Percentiles rank a stretch among this genome's conserved stretches.
These are phyloP conservation scores for Vitis labrusca DNA, from an alignment of 164 flowering plant genomes.

Conservation along the genomic window DNA sequence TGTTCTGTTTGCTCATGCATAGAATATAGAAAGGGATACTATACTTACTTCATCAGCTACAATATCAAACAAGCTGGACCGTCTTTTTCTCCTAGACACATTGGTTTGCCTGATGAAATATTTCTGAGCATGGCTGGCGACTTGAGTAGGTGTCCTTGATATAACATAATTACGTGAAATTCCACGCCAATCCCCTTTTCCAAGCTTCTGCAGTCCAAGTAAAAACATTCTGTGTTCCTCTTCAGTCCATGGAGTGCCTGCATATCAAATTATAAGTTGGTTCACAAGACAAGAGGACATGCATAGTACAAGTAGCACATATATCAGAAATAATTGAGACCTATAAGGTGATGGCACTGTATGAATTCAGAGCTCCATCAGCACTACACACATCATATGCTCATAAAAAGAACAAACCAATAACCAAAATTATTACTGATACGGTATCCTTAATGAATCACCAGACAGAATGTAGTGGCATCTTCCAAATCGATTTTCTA, in stretches of 20 bases:
- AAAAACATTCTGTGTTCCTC: conserved; percentile 93
- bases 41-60: conserved; percentile 72
- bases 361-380: not conserved
- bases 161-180: conserved; percentile 84
- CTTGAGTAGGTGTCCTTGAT: conserved; percentile 88
- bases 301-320: not conserved
- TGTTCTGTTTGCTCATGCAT: too few relatives aligned
- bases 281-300: not conserved
- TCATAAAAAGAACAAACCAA: too few relatives aligned
- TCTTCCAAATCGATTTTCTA: too few relatives aligned
- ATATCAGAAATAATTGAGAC: not conserved
- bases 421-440: too few relatives aligned
- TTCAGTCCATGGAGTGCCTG: conserved; percentile 92
- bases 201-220: conserved; percentile 83
- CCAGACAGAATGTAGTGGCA: too few relatives aligned
- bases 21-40: conserved; percentile 17
- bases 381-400: not conserved
- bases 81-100: conserved; percentile 75
- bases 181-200: conserved; percentile 97
- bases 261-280: conserved; percentile 8
- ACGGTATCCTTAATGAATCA: too few relatives aligned
- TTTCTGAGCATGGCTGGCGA: conserved; percentile 94
- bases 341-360: too few relatives aligned
- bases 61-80: conserved; percentile 86
- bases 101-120: conserved; percentile 82